Conservation (phyloP, 768 basidiomycete genomes). For the Daedalea quercina region DNA sequence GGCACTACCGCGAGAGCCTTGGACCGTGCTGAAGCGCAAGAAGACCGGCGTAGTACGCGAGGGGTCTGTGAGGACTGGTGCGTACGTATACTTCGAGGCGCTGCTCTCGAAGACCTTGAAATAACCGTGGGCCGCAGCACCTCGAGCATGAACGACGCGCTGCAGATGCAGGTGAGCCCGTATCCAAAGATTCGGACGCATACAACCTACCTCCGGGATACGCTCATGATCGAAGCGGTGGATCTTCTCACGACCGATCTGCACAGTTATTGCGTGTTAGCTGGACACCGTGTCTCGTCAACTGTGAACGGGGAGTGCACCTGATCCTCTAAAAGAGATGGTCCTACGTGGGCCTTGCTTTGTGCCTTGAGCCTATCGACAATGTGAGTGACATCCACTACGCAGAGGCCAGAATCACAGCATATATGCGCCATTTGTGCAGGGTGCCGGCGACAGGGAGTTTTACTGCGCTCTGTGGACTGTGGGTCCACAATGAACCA, state of each 20-base stretch:
- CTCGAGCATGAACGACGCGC: slow-evolving; percentile 70
- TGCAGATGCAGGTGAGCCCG: slow-evolving; percentile 26
- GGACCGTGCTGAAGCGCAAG: slow-evolving; percentile 82
- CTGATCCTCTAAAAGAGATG: slow-evolving; percentile 71
- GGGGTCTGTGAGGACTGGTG: slow-evolving; percentile 67
- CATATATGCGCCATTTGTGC: background rate
- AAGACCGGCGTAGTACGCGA: slow-evolving; percentile 71
- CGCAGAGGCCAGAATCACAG: background rate
- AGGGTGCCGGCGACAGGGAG: too few species aligned
- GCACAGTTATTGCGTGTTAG: background rate
- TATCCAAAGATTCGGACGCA: background rate
- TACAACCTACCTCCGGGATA: slow-evolving; percentile 62
- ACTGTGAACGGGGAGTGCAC: slow-evolving; percentile 11
- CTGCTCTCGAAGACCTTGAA: slow-evolving; percentile 68
- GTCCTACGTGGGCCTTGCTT: slow-evolving; percentile 45
- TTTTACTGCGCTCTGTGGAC: too few species aligned
- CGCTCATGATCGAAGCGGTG: slow-evolving; percentile 83
- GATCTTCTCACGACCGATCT: slow-evolving; percentile 64
- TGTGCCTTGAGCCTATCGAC: slow-evolving; percentile 48
- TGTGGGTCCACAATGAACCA: too few species aligned
- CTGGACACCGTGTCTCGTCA: background rate
- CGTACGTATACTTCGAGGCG: slow-evolving; percentile 65
- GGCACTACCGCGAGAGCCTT: slow-evolving; percentile 72
- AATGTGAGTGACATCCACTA: background rate
- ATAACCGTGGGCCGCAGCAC: slow-evolving; percentile 72